These are phyloP conservation scores for Pyrus communis DNA, from an alignment of 306 rosid genomes.

Conservation along the genomic window DNA sequence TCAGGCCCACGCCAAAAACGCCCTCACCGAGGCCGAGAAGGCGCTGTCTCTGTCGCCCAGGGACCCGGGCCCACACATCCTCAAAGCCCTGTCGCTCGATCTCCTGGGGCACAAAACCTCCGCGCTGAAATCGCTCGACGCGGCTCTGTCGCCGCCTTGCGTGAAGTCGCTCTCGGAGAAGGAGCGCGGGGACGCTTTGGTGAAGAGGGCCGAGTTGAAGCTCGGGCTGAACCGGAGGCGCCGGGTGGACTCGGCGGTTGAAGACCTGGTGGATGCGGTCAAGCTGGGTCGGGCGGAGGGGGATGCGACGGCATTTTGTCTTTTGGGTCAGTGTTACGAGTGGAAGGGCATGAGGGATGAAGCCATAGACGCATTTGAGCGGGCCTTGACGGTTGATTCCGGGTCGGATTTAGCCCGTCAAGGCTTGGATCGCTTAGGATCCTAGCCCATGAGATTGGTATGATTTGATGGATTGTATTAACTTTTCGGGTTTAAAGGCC, in stretches of 20 bases:
- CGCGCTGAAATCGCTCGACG: constrained; percentile 38
- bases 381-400: constrained; percentile 36
- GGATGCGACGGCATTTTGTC: constrained; percentile 30
- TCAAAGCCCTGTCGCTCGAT: constrained; percentile 39
- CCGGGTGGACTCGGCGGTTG: constrained; percentile 57
- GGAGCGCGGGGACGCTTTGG: constrained; percentile 36
- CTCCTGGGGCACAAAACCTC: constrained; percentile 36
- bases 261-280: constrained; percentile 42
- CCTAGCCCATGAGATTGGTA: neutral
- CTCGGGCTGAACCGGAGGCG: constrained; percentile 40
- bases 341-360: constrained; percentile 40
- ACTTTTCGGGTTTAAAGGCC: neutral
- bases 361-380: constrained; percentile 36
- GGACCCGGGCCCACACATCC: constrained; percentile 47
- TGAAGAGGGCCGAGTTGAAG: constrained; percentile 55
- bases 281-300: constrained; percentile 9
- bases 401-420: constrained; percentile 24
- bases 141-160: constrained; percentile 40
- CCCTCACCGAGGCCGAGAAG: constrained; percentile 39
- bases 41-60: constrained; percentile 44
- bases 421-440: constrained; percentile 29
- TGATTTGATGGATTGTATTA: neutral
- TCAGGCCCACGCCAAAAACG: constrained; percentile 40
- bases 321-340: constrained; percentile 62
- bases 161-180: constrained; percentile 28